A percentile compares a stretch with the other conserved stretches of the same genome.
phyloP scores from a whole-genome alignment of 1,284 basidiomycete species.

The Malassezia dermatis region DNA sequence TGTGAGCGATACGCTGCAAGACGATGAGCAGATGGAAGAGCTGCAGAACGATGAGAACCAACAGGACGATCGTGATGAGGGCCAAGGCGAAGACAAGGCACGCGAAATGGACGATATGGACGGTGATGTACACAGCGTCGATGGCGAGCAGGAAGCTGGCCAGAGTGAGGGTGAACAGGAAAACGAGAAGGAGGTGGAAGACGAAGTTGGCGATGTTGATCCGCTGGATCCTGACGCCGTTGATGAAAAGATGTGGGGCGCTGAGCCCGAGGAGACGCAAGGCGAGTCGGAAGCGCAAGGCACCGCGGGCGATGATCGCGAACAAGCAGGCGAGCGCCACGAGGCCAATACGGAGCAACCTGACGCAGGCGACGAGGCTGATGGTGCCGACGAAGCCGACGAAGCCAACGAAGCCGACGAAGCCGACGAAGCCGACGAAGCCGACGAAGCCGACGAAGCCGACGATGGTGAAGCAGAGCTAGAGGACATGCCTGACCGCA shows the following conservation, averaged over 20 bases:
- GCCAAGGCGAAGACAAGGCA: constrained; percentile 54
- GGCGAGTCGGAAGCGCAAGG: constrained; percentile 18
- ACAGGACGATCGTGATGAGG: constrained; percentile 52
- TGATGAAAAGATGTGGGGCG: constrained; percentile 95
- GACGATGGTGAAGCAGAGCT: constrained; percentile 33
- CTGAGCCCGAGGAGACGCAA: constrained; percentile 58
- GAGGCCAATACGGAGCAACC: constrained; percentile 51
- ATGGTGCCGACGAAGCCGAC: constrained; percentile 25
- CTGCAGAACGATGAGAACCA: constrained; percentile 58
- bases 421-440: constrained; percentile 24
- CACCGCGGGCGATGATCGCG: constrained; percentile 16
- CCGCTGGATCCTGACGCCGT: constrained; percentile 73
- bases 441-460: constrained; percentile 28
- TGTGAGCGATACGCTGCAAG: constrained; percentile 44
- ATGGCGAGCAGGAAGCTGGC: constrained; percentile 53
- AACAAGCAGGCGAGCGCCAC: constrained; percentile 36
- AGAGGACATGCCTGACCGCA: constrained; percentile 45
- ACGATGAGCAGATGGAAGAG: constrained; percentile 92
- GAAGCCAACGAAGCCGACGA: constrained; percentile 29
- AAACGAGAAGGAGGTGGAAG: constrained; percentile 58
- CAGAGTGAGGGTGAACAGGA: constrained; percentile 53
- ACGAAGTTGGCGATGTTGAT: constrained; percentile 74
- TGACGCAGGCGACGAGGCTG: constrained; percentile 36
- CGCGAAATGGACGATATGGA: constrained; percentile 59
- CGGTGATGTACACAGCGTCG: constrained; percentile 60